Percentiles rank a stretch among this genome's conserved stretches.
Evolutionary conservation across 768 basidiomycete species (phyloP).

Genomic region (Trametes cinnabarina): DNA sequence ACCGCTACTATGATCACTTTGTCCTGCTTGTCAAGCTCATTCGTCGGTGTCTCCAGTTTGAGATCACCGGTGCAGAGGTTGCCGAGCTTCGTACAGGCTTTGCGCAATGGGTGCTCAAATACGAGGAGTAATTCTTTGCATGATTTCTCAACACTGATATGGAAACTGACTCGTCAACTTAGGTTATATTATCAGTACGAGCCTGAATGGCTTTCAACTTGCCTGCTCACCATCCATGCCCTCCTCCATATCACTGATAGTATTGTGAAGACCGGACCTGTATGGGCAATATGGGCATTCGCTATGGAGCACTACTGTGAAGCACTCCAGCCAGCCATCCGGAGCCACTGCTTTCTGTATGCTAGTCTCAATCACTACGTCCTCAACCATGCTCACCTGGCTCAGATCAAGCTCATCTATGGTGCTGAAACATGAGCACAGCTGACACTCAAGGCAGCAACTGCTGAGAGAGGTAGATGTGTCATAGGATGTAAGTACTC

Average conservation of each 20-base stretch:
- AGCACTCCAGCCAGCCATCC: slow-evolving; percentile 19
- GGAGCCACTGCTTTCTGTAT: slow-evolving; percentile 21
- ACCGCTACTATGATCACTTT: slow-evolving; percentile 43
- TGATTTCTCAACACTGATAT: too few species aligned
- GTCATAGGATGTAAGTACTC: too few species aligned
- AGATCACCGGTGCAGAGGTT: slow-evolving; percentile 31
- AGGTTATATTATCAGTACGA: slow-evolving; percentile 32
- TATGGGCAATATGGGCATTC: slow-evolving; percentile 32
- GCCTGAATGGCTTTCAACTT: slow-evolving; percentile 25
- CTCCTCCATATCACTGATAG: slow-evolving; percentile 32
- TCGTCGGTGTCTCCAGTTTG: slow-evolving; percentile 37
- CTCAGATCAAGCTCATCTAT: slow-evolving; percentile 19
- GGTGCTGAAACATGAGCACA: neutral
- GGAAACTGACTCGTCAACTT: too few species aligned
- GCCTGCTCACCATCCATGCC: slow-evolving; percentile 34
- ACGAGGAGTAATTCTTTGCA: slow-evolving; percentile 37
- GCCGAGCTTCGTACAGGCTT: slow-evolving; percentile 31
- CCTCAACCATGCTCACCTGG: slow-evolving; percentile 6
- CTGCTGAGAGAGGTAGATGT: neutral
- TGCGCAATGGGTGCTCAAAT: slow-evolving; percentile 36
- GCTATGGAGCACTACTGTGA: slow-evolving; percentile 32
- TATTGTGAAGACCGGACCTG: slow-evolving; percentile 23
- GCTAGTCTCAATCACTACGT: slow-evolving; percentile 19
- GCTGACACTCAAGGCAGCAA: neutral
- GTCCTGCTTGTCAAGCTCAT: slow-evolving; percentile 38